Evolutionary conservation across 495 filamentous ascomycete species (phyloP).

Genomic region (Lindgomyces ingoldianus): DNA sequence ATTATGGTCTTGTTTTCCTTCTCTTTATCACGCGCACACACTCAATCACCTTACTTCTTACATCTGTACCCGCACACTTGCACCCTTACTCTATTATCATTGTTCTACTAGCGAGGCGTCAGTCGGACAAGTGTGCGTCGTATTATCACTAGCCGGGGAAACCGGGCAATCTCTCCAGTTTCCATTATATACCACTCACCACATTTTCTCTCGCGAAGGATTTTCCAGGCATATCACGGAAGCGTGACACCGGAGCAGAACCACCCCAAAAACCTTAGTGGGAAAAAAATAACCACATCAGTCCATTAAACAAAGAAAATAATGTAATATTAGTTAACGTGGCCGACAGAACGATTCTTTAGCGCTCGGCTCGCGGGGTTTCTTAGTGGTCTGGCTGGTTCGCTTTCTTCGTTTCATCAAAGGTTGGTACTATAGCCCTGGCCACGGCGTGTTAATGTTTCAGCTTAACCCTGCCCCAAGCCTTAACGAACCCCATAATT

Average conservation of each 20-base stretch:
- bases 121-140: not conserved
- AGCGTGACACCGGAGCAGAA: too few species aligned
- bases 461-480: not conserved
- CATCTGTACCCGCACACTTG: not conserved
- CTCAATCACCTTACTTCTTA: not conserved
- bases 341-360: too few species aligned
- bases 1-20: not conserved
- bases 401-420: not conserved
- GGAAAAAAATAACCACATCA: too few species aligned
- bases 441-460: not conserved
- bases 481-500: not conserved
- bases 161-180: too few species aligned
- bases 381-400: not conserved
- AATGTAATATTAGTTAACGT: too few species aligned
- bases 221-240: too few species aligned
- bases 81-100: not conserved
- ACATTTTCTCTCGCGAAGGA: too few species aligned
- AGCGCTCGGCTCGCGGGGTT: too few species aligned
- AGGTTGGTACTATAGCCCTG: conserved; percentile 4
- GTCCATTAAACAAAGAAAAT: too few species aligned
- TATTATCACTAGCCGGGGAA: too few species aligned
- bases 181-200: too few species aligned
- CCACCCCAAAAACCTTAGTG: too few species aligned
- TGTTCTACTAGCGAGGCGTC: not conserved
- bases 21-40: not conserved